Conservation (phyloP, 2,329 filamentous ascomycete species). For the Fusarium chuoi region DNA sequence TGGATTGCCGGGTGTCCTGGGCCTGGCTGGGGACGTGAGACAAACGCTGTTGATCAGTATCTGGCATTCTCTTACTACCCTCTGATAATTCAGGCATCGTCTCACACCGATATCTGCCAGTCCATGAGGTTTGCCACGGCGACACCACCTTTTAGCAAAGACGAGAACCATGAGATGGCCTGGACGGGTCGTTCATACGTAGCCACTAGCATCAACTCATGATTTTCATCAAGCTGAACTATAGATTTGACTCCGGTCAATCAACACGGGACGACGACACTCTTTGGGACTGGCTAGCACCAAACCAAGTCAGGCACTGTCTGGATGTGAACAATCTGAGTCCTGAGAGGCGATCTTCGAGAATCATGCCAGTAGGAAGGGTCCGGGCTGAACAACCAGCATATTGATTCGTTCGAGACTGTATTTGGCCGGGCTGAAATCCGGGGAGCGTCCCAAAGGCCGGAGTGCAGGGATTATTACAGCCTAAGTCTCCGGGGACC, state of each 20-base stretch:
- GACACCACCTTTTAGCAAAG: constrained; percentile 1
- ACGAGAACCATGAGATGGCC: background rate
- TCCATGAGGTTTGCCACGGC: constrained; percentile 4
- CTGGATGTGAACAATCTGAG: constrained; percentile 16
- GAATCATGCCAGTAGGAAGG: constrained; percentile 45
- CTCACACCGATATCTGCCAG: background rate
- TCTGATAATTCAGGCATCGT: constrained; percentile 6
- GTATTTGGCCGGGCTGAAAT: constrained; percentile 45
- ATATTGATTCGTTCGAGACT: constrained; percentile 33
- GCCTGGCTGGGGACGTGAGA: constrained; percentile 18
- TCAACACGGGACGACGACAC: constrained; percentile 23
- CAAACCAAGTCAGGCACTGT: constrained; percentile 18
- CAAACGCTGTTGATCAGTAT: constrained; percentile 22
- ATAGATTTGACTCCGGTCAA: constrained; percentile 14
- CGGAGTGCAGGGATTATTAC: constrained; percentile 42
- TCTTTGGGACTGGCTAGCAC: constrained; percentile 28
- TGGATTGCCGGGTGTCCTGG: constrained; percentile 22
- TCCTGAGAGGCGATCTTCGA: constrained; percentile 46
- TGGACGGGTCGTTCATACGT: background rate
- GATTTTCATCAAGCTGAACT: constrained; percentile 9
- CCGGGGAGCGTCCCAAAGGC: constrained; percentile 47
- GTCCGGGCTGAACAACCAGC: constrained; percentile 26
- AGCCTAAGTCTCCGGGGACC: constrained; percentile 44
- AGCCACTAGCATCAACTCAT: background rate
- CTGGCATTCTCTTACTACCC: background rate